Evolutionary conservation across 2,329 filamentous ascomycete species (phyloP), one percentile per base, ranked within the genome.

Genomic region (Acephala macrosclerotiorum): DNA sequence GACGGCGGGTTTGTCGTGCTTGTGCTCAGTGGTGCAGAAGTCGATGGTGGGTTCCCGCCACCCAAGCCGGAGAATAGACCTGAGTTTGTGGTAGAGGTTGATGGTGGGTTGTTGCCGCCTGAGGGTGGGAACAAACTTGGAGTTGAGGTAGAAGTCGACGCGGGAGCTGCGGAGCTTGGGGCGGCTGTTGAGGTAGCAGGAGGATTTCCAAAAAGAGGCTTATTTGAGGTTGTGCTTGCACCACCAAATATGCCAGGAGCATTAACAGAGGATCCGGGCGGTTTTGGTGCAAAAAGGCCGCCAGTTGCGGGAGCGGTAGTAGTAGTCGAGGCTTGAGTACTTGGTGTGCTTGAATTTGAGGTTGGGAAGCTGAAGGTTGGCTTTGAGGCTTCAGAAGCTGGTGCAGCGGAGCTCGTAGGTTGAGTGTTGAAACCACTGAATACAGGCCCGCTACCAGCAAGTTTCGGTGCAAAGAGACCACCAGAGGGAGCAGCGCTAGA

Each of bases 41-140:
- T 60, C 36, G 78, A 73, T 49, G 79, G 58, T 40, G 64, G 29
- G 11, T 33, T 60, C 14, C 26, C 26, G 42, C 57, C 57, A 49
- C 61, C 61, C 33, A 63, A 51, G 16, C 61, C 61, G 56, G 77
- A 74, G 66, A 80, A 80, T 26, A 79, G 70, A 61, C 72, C 74
- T 33, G 75, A 68, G 7, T 72, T 63, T 36, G 72, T 51, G 18
- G 69, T 60, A 18, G 58, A 11, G 14, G 14, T 35, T 5, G 63
- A 51, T 47, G 71, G 59, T 56, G 72, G 35, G 16, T 35, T 60
- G 1, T 29, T 53, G 45, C 57, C 62, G 25, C 61, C 53, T 51
- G 58, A 51, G 9, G 53, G 25, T 57, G 77, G 74, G 66, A 80
- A 80, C 25, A 79, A 70, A 63, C 72, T 74, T 26, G 75, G 68